Base-by-base conservation (phyloP, 179 eudicot species). In the Camellia oleifera region DNA sequence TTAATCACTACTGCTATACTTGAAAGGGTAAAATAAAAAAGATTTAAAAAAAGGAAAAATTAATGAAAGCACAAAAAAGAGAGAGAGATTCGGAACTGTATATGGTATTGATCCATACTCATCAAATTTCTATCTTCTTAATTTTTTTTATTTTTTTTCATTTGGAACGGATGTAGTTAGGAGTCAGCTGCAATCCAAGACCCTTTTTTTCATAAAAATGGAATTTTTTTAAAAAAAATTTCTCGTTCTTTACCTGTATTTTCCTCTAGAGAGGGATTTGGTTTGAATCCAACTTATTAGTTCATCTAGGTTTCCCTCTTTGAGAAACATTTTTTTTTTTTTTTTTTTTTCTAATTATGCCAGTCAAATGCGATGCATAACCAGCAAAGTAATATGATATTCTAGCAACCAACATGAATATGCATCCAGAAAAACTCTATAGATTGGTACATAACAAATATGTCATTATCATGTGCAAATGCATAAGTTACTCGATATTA, bases 1-100 rank as follows among this genome's bases (percentile, higher is more conserved):
- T 7, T 14, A 45, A 69, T 69, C 53, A 68, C 72, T 44, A 45
- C 23, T 17, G n/a, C 72, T 68, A 69, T 15, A 69, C 72, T 69
- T 69, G 4, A 42, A 20, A 69, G 44, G 44, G 53, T 4, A 7
- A 45, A 44, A 10, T 5, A 50, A 45, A 5, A 7, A 62, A n/a
- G 1, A 62, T 2, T 2, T 5, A 45, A 7, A 45, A 44, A 10
- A 15, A 50, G 20, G 12, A 7, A 62, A n/a, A 18, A 62, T 2
- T 2, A n/a, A 45, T 48, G 52, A 48, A 4, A 48, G 52, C 5
- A 48, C 7, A 44, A 15, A 69, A 5, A 7, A 48, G 45, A 68
- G 44, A 15, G 52, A 1, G 17, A 2, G 7, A 69, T 15, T 50
- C 0, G 5, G 45, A 44, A 4, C 7, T 69, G 42, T 13, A 32